These are phyloP conservation scores for Diplodia sapinea DNA, from an alignment of 2,329 filamentous ascomycete species.

Conservation along the genomic window DNA sequence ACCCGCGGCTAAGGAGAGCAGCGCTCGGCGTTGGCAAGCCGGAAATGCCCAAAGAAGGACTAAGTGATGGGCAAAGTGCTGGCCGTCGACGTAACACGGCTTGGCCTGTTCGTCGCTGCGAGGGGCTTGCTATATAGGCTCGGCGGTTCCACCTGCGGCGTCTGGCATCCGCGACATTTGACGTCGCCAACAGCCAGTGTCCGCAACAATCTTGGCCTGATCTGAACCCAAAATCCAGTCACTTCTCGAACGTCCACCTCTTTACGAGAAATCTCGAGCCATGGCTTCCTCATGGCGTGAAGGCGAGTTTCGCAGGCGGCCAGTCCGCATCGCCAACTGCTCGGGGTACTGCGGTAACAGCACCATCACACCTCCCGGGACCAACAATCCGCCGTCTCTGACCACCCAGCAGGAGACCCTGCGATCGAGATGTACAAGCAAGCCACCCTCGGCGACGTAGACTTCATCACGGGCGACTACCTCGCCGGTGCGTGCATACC, in stretches of 20 bases:
- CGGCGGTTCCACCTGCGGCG: no score
- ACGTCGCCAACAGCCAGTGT: no score
- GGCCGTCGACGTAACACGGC: no score
- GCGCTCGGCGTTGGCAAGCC: background rate
- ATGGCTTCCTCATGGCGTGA: constrained; percentile 16
- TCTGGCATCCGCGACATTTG: no score
- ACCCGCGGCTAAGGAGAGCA: constrained; percentile 6
- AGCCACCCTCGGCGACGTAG: constrained; percentile 45
- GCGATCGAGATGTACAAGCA: constrained; percentile 47
- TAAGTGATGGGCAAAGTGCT: background rate
- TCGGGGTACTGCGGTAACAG: constrained; percentile 42
- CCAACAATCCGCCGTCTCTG: no score
- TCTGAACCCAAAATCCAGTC: no score
- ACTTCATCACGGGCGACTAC: constrained; percentile 52
- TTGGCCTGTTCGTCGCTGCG: no score
- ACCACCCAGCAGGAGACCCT: constrained; percentile 39
- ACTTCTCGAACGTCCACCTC: no score
- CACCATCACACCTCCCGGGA: no score
- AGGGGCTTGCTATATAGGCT: no score
- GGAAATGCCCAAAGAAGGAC: background rate
- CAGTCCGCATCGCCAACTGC: constrained; percentile 49
- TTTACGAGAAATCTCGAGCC: background rate
- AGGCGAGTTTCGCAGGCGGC: constrained; percentile 39
- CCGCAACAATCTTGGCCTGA: no score
- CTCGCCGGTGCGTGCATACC: constrained; percentile 43